Evolutionary conservation across 164 flowering plant genomes (phyloP).

Genomic region (Piper betle): DNA sequence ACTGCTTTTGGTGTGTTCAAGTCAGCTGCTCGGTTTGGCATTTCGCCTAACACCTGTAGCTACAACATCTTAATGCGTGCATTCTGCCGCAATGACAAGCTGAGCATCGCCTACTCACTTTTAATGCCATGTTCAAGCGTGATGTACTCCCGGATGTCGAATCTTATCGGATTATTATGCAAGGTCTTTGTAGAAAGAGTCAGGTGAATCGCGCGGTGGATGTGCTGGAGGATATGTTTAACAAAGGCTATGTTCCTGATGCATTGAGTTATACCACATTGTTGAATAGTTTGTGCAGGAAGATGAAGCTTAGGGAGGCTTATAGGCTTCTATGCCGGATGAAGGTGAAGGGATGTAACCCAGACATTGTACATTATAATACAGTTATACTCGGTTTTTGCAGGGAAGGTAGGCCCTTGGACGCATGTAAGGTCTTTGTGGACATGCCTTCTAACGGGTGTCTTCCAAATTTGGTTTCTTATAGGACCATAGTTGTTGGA

Average conservation of each 20-base stretch:
- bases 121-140: constrained; percentile 68
- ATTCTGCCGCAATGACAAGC: constrained; percentile 41
- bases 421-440: constrained; percentile 70
- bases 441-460: constrained; percentile 79
- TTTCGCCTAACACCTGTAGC: constrained; percentile 36
- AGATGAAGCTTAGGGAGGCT: constrained; percentile 77
- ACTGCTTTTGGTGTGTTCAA: constrained; percentile 58
- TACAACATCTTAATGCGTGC: constrained; percentile 79
- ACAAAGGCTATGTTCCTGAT: constrained; percentile 89
- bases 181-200: constrained; percentile 75
- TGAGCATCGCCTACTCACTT: constrained; percentile 58
- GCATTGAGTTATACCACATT: constrained; percentile 56
- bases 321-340: constrained; percentile 92
- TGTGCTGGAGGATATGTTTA: constrained; percentile 83
- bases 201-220: constrained; percentile 64
- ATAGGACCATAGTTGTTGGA: constrained; percentile 65
- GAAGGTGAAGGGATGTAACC: constrained; percentile 89
- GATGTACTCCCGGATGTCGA: constrained; percentile 62
- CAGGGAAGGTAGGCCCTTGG: constrained; percentile 58
- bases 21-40: constrained; percentile 30
- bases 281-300: constrained; percentile 91
- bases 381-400: constrained; percentile 73
- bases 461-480: constrained; percentile 69
- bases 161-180: constrained; percentile 69
- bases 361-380: constrained; percentile 80